phyloP scores from a whole-genome alignment of 1,139 yeast genomes.

The Pichia sp. region DNA sequence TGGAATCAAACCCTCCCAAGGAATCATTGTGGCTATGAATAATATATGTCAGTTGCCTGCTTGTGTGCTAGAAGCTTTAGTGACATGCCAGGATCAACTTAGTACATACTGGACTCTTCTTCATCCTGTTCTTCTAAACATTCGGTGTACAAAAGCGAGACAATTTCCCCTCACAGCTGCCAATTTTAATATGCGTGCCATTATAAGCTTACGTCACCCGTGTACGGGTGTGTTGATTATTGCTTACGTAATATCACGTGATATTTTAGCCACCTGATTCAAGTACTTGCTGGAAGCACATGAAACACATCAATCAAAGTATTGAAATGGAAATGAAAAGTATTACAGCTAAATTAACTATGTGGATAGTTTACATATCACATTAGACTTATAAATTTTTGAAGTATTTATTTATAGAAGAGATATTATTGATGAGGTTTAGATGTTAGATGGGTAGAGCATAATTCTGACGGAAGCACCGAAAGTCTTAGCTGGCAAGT shows the following conservation, averaged over 20 bases:
- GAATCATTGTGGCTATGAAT: slow-evolving; percentile 43
- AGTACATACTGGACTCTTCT: background rate
- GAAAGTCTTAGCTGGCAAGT: slow-evolving; percentile 98
- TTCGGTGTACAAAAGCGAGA: background rate
- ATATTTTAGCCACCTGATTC: background rate
- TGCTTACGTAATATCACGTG: background rate
- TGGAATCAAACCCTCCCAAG: slow-evolving; percentile 69
- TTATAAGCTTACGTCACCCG: background rate
- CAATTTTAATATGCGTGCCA: background rate
- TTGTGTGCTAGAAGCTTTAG: background rate
- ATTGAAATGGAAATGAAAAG: background rate
- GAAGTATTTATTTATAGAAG: slow-evolving; percentile 20
- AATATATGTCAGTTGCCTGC: slow-evolving; percentile 1
- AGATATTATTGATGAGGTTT: slow-evolving; percentile 35
- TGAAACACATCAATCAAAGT: no score
- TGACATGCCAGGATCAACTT: no score
- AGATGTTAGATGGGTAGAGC: slow-evolving; percentile 99
- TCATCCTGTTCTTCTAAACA: background rate
- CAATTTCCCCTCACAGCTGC: slow-evolving; percentile 4
- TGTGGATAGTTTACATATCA: slow-evolving; percentile 14
- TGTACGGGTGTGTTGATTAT: background rate
- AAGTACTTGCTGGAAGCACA: no score
- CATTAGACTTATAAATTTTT: slow-evolving; percentile 21
- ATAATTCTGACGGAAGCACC: slow-evolving; percentile 99
- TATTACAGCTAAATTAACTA: slow-evolving; percentile 14